phyloP scores from a whole-genome alignment of 345 rosid species.

The Heritiera fomes region DNA sequence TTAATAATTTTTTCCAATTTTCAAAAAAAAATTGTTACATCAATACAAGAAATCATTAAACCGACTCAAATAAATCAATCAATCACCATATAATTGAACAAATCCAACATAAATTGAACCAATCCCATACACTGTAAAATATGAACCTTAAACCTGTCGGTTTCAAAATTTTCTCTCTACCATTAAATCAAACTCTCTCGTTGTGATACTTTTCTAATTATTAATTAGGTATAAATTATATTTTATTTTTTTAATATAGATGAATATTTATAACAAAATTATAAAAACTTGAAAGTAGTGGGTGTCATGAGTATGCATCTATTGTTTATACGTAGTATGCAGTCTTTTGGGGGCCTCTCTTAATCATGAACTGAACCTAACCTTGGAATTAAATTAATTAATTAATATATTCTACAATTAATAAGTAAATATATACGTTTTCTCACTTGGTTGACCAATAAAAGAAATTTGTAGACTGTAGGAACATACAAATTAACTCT shows the following conservation, averaged over 20 bases:
- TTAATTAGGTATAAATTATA: not conserved
- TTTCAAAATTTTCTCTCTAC: too few relatives aligned
- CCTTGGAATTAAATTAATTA: conserved; percentile 19
- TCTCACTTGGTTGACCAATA: conserved; percentile 25
- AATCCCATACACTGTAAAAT: too few relatives aligned
- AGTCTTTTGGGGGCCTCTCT: conserved; percentile 39
- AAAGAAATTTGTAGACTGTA: not conserved
- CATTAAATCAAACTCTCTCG: too few relatives aligned
- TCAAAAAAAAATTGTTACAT: too few relatives aligned
- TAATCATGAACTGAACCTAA: conserved; percentile 49
- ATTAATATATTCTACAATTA: conserved; percentile 10
- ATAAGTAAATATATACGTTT: conserved; percentile 7
- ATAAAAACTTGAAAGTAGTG: conserved; percentile 20
- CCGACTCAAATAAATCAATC: too few relatives aligned
- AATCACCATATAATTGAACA: too few relatives aligned
- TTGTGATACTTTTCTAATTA: not conserved
- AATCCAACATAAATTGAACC: too few relatives aligned
- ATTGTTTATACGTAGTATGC: not conserved
- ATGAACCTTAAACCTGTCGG: too few relatives aligned
- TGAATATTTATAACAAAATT: not conserved
- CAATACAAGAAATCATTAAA: too few relatives aligned
- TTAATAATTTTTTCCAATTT: too few relatives aligned
- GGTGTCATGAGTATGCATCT: conserved; percentile 24
- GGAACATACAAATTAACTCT: not conserved
- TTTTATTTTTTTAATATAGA: not conserved